These are phyloP conservation scores for Xerocomellus amylosporus DNA, from an alignment of 768 basidiomycete species.

Conservation along the genomic window DNA sequence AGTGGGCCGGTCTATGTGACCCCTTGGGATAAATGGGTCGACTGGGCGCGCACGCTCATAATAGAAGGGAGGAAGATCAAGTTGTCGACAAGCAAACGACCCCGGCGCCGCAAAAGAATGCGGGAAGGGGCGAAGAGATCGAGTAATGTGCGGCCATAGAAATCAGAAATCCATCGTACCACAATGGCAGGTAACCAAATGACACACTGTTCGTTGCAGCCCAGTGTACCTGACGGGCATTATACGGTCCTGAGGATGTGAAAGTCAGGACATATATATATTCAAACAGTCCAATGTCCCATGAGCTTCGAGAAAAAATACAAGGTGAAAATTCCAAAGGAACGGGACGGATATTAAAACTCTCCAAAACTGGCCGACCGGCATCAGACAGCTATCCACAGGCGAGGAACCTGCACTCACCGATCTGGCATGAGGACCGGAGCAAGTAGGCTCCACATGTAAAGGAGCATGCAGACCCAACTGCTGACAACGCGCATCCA, in stretches of 20 bases:
- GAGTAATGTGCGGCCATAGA: too few relatives aligned
- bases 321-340: neutral
- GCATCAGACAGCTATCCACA: conserved; percentile 4
- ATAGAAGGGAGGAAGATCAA: too few relatives aligned
- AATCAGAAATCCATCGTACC: neutral
- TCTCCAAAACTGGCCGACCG: conserved; percentile 24
- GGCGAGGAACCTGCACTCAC: conserved; percentile 39
- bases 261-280: neutral
- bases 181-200: too few relatives aligned
- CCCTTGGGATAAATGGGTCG: too few relatives aligned
- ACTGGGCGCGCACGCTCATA: too few relatives aligned
- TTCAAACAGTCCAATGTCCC: neutral
- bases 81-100: too few relatives aligned
- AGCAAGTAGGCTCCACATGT: conserved; percentile 84
- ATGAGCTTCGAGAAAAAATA: conserved; percentile 3
- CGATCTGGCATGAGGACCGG: conserved; percentile 90
- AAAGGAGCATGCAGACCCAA: conserved; percentile 88
- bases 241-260: neutral
- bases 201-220: neutral
- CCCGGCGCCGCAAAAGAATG: too few relatives aligned
- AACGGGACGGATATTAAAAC: conserved; percentile 6
- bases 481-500: conserved; percentile 98
- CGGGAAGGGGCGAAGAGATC: too few relatives aligned
- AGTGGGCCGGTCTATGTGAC: too few relatives aligned
- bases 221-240: neutral